A percentile compares a stretch with the other conserved stretches of the same genome.
phyloP scores from a whole-genome alignment of 2,329 filamentous ascomycete genomes.

The Didymella pinodella region DNA sequence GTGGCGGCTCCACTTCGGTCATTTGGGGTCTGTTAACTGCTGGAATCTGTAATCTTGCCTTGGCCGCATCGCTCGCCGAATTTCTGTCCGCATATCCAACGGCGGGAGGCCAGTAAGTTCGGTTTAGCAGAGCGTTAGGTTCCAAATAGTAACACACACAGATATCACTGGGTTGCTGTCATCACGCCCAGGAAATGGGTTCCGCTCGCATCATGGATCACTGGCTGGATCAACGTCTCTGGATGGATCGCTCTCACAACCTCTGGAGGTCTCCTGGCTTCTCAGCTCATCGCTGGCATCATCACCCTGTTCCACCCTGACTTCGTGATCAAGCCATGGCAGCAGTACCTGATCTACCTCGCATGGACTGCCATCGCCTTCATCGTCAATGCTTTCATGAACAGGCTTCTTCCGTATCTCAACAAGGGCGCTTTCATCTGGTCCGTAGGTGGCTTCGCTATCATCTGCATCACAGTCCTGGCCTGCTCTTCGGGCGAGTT shows the following conservation, averaged over 20 bases:
- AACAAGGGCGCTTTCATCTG: conserved; percentile 75
- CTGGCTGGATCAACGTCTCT: conserved; percentile 76
- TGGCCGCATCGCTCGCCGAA: conserved; percentile 74
- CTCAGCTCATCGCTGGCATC: conserved; percentile 71
- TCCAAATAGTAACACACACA: conserved; percentile 52
- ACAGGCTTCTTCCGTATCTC: conserved; percentile 67
- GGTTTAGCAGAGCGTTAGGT: not conserved
- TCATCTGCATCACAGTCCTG: conserved; percentile 75
- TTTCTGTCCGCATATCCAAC: conserved; percentile 72
- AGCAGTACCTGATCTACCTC: conserved; percentile 77
- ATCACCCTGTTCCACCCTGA: conserved; percentile 67
- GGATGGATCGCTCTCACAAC: conserved; percentile 74
- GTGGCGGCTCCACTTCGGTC: conserved; percentile 73
- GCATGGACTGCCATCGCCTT: conserved; percentile 69
- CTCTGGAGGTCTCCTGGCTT: conserved; percentile 72
- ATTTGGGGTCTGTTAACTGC: conserved; percentile 71
- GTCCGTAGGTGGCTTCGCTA: conserved; percentile 72
- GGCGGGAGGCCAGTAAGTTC: conserved; percentile 46
- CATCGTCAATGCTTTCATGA: conserved; percentile 71
- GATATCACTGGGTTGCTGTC: conserved; percentile 75
- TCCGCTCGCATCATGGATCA: conserved; percentile 71
- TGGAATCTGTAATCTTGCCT: conserved; percentile 71
- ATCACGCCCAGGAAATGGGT: conserved; percentile 68
- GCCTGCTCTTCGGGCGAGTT: conserved; percentile 71
- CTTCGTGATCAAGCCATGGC: conserved; percentile 69